These are phyloP conservation scores for Coemansia sp. DNA, from an alignment of 192 early-diverging fungal species.

Conservation along the genomic window DNA sequence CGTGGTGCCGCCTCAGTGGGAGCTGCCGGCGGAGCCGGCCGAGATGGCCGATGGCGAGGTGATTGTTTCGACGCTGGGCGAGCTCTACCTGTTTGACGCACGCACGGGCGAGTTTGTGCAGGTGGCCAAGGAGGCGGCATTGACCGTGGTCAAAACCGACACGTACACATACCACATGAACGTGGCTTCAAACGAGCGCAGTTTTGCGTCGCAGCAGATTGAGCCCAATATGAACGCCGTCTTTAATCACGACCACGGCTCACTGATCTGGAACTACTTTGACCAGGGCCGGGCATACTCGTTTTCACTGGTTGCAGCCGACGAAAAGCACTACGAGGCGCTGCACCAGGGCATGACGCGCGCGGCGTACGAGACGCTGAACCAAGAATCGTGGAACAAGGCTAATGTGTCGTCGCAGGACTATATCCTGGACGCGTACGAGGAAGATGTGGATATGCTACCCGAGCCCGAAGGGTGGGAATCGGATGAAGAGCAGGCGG, in stretches of 20 bases:
- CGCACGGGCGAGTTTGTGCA: slow-evolving; percentile 52
- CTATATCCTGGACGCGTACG: slow-evolving; percentile 70
- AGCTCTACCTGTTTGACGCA: slow-evolving; percentile 67
- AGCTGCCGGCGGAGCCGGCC: slow-evolving; percentile 25
- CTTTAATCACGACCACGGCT: slow-evolving; percentile 63
- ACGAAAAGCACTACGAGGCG: slow-evolving; percentile 46
- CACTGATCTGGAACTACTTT: slow-evolving; percentile 83
- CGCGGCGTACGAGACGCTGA: slow-evolving; percentile 73
- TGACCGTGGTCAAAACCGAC: slow-evolving; percentile 34
- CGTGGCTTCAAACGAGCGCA: slow-evolving; percentile 45
- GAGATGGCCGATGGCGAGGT: slow-evolving; percentile 47
- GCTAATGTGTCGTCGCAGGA: slow-evolving; percentile 63
- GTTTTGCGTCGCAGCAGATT: slow-evolving; percentile 55
- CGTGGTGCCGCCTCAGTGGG: slow-evolving; percentile 7
- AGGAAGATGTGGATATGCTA: slow-evolving; percentile 58
- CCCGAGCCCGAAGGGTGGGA: slow-evolving; percentile 23
- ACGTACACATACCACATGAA: slow-evolving; percentile 55
- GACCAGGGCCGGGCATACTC: slow-evolving; percentile 62
- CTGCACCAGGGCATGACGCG: slow-evolving; percentile 67
- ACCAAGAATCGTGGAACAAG: slow-evolving; percentile 61
- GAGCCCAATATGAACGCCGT: slow-evolving; percentile 74
- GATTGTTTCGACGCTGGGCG: slow-evolving; percentile 49
- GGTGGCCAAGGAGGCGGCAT: slow-evolving; percentile 48
- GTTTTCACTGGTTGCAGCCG: slow-evolving; percentile 66
- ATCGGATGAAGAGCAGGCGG: slow-evolving; percentile 24